Percentiles rank a stretch among this genome's conserved stretches.
phyloP scores from a whole-genome alignment of 768 basidiomycete genomes.

The Boletus tomentosulus region DNA sequence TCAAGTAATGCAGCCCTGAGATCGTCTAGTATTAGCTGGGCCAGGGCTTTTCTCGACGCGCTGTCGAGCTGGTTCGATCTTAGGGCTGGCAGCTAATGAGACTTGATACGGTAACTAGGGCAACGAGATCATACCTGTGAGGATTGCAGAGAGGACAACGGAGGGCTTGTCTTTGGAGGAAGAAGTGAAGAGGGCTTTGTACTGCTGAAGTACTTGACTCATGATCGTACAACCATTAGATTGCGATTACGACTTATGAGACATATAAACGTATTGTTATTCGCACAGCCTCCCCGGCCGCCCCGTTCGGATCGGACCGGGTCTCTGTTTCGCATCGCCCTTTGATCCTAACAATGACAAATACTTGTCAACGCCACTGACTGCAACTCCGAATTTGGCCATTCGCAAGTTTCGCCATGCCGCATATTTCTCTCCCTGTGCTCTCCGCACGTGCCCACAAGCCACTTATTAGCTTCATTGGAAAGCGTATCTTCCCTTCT shows the following conservation, averaged over 20 bases:
- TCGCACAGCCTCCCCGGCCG: constrained; percentile 12
- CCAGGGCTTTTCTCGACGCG: constrained; percentile 47
- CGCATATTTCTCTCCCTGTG: constrained; percentile 35
- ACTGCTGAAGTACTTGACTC: constrained; percentile 15
- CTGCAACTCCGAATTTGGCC: constrained; percentile 1
- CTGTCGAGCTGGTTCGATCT: constrained; percentile 29
- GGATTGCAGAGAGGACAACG: constrained; percentile 12
- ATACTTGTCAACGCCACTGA: constrained; percentile 9
- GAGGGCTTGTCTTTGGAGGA: constrained; percentile 7
- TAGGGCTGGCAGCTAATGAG: constrained; percentile 15
- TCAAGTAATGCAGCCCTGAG: constrained; percentile 36
- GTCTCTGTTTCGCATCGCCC: constrained; percentile 17
- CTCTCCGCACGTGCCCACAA: constrained; percentile 44
- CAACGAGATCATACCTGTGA: constrained; percentile 9
- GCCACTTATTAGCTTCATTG: constrained; percentile 61
- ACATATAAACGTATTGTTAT: not conserved
- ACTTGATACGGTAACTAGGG: constrained; percentile 4
- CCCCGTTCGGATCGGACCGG: constrained; percentile 1
- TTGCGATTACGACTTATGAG: not conserved
- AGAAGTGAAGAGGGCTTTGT: constrained; percentile 14
- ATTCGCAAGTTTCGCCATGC: constrained; percentile 9
- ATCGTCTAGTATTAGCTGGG: constrained; percentile 58
- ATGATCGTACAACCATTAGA: constrained; percentile 9
- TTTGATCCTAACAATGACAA: constrained; percentile 20
- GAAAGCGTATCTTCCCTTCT: constrained; percentile 50